phyloP scores from a whole-genome alignment of 164 flowering plant genomes.

The Tinospora cordifolia region DNA sequence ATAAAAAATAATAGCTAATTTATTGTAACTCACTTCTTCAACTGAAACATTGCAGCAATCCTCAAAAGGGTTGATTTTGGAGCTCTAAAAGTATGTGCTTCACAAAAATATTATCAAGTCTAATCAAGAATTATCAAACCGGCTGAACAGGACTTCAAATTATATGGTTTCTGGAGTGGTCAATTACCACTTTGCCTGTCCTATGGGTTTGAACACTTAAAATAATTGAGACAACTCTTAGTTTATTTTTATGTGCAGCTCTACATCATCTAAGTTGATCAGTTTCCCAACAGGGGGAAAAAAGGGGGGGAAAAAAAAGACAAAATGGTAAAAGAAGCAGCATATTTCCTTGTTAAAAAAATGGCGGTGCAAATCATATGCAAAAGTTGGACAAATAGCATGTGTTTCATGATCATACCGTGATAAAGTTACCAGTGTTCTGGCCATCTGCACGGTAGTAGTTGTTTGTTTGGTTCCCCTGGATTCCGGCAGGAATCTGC shows the following conservation, averaged over 20 bases:
- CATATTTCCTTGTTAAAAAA: background rate
- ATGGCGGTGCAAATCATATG: background rate
- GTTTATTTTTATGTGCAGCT: too few relatives aligned
- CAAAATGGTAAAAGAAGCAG: background rate
- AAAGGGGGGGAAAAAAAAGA: background rate
- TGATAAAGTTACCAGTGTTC: conserved; percentile 45
- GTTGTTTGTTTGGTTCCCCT: conserved; percentile 32
- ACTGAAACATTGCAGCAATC: too few relatives aligned
- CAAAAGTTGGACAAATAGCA: background rate
- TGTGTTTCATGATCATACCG: conserved; percentile 22
- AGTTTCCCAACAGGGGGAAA: too few relatives aligned
- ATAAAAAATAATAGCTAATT: too few relatives aligned
- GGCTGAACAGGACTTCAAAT: background rate
- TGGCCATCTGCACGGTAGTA: conserved; percentile 42
- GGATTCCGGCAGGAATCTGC: conserved; percentile 40
- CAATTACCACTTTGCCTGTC: background rate
- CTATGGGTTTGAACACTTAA: background rate
- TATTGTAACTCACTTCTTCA: too few relatives aligned
- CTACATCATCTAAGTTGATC: too few relatives aligned
- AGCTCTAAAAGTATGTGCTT: too few relatives aligned
- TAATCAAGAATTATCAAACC: background rate
- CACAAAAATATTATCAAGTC: background rate
- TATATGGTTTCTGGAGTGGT: background rate
- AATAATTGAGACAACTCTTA: background rate
- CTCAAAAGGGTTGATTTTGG: too few relatives aligned